Conservation (phyloP, 257 asterid genomes). For the Verbena officinalis region DNA sequence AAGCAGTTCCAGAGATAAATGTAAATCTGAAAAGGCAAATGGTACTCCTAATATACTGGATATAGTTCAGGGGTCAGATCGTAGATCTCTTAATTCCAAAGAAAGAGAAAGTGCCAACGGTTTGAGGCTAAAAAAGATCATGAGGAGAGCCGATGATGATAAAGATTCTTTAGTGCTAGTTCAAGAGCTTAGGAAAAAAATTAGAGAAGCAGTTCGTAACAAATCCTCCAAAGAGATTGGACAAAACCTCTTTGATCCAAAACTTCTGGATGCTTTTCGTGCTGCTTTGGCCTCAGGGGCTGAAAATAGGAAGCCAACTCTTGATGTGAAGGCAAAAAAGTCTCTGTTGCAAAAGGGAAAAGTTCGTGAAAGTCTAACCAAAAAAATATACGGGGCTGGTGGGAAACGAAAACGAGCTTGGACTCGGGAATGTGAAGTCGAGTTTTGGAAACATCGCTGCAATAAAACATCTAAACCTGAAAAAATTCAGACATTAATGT, state of each 20-base stretch:
- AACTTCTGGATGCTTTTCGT: conserved; percentile 93
- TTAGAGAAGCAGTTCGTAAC: conserved; percentile 83
- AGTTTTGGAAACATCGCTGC: conserved; percentile 98
- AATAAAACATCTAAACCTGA: conserved; percentile 67
- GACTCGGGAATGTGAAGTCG: conserved; percentile 97
- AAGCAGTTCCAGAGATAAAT: conserved; percentile 36
- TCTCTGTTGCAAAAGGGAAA: conserved; percentile 87
- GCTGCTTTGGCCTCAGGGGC: conserved; percentile 76
- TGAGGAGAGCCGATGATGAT: conserved; percentile 75
- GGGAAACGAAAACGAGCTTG: conserved; percentile 87
- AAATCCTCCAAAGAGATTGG: conserved; percentile 71
- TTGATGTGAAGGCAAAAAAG: conserved; percentile 79
- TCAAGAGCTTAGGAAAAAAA: conserved; percentile 79
- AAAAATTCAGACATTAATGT: conserved; percentile 81
- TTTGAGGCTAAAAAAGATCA: conserved; percentile 89
- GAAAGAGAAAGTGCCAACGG: conserved; percentile 65
- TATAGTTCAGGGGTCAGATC: conserved; percentile 68
- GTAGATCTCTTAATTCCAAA: conserved; percentile 43
- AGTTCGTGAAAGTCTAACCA: conserved; percentile 90
- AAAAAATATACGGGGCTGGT: conserved; percentile 85
- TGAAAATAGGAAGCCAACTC: conserved; percentile 58
- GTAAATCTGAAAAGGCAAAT: conserved; percentile 39
- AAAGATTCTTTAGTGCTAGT: conserved; percentile 68
- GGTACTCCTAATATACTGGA: conserved; percentile 57
- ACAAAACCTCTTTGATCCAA: conserved; percentile 71